These are phyloP conservation scores for Ceratobasidium sp. DNA, from an alignment of 1,284 basidiomycete species.

Conservation along the genomic window DNA sequence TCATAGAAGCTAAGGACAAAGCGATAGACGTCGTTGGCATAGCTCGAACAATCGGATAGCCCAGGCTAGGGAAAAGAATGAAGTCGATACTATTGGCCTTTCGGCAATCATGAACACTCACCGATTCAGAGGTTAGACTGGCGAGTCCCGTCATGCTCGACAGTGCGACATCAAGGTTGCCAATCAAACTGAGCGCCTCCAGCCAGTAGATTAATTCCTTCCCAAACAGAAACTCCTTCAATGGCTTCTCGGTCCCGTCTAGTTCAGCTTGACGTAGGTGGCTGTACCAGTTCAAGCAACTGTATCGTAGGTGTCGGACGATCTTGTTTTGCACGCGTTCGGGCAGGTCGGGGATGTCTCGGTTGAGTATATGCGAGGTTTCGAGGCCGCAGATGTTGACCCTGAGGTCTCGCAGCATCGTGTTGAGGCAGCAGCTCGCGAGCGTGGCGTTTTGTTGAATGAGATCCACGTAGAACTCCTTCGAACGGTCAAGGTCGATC, in stretches of 20 bases:
- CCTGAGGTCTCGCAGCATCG: background rate
- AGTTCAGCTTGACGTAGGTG: background rate
- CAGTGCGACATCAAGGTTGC: background rate
- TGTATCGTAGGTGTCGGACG: background rate
- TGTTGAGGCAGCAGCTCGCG: background rate
- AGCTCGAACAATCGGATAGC: background rate
- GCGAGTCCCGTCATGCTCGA: background rate
- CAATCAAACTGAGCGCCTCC: background rate
- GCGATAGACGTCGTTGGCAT: background rate
- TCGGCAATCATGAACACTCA: background rate
- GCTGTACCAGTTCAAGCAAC: constrained; percentile 6
- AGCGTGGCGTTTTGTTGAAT: background rate
- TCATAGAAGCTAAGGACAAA: constrained; percentile 6
- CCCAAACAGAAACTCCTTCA: background rate
- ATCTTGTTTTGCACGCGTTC: background rate
- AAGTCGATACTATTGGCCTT: background rate
- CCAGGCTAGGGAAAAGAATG: background rate
- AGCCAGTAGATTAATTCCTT: background rate
- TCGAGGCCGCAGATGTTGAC: constrained; percentile 21
- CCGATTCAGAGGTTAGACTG: background rate
- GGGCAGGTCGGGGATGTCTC: background rate
- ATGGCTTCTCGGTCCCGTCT: no score
- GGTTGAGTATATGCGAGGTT: background rate
- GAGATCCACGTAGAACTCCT: background rate
- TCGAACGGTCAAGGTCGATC: background rate